phyloP scores from a whole-genome alignment of 371 early-diverging fungal species.

The Syncephalastrum contaminatum region DNA sequence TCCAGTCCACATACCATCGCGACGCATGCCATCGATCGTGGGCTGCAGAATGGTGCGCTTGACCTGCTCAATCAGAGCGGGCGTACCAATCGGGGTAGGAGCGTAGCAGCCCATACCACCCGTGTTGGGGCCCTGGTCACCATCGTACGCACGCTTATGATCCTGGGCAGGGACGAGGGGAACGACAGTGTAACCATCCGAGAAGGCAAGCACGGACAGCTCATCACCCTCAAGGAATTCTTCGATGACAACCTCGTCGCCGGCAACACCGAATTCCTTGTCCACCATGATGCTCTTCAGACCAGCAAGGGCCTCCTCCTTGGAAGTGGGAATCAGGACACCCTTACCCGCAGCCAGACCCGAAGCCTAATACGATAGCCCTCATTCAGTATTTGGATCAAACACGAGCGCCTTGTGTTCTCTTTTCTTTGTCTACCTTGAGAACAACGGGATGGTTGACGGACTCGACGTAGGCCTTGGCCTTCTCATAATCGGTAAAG shows the following conservation, averaged over 20 bases:
- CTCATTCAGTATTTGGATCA: background rate
- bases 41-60: constrained; percentile 83
- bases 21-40: constrained; percentile 94
- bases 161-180: constrained; percentile 94
- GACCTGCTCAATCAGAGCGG: constrained; percentile 69
- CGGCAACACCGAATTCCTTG: constrained; percentile 87
- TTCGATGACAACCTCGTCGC: constrained; percentile 93
- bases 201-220: constrained; percentile 85
- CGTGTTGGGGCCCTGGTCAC: constrained; percentile 95
- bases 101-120: constrained; percentile 99
- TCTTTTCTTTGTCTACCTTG: constrained; percentile 45
- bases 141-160: constrained; percentile 94
- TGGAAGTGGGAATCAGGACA: constrained; percentile 86
- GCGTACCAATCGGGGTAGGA: constrained; percentile 91
- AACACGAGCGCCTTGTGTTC: constrained; percentile 3
- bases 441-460: constrained; percentile 72
- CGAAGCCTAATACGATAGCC: constrained; percentile 67
- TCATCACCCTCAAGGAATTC: constrained; percentile 94
- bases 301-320: constrained; percentile 85
- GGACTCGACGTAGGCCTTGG: constrained; percentile 68
- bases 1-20: constrained; percentile 71
- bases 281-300: constrained; percentile 87
- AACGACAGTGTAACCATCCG: constrained; percentile 94
- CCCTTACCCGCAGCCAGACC: constrained; percentile 98
- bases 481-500: constrained; percentile 86